Evolutionary conservation across 129 eudicot species (phyloP).

Genomic region (Calendula officinalis): DNA sequence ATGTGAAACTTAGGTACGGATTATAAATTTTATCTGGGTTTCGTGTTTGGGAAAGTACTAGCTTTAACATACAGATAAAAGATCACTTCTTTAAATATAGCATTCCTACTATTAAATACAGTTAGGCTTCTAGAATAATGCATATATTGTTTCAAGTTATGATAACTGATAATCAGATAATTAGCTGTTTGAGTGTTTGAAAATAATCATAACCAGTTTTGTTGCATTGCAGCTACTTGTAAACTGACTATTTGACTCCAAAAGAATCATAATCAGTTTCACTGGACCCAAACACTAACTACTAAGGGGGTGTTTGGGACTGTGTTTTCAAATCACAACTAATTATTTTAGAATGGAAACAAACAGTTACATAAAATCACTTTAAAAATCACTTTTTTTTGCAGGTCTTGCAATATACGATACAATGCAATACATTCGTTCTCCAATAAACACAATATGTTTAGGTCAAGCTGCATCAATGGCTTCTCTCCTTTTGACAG

Average conservation of each 20-base stretch:
- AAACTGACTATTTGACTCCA: not conserved
- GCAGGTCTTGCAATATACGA: constrained; percentile 93
- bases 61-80: too few relatives aligned
- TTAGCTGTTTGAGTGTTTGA: too few relatives aligned
- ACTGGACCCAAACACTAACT: not conserved
- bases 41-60: too few relatives aligned
- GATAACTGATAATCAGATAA: too few relatives aligned
- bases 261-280: not conserved
- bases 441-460: constrained; percentile 80
- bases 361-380: too few relatives aligned
- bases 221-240: not conserved
- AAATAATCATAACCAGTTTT: too few relatives aligned
- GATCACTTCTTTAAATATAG: not conserved
- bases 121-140: too few relatives aligned
- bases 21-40: too few relatives aligned
- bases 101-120: not conserved
- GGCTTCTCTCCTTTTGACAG: constrained; percentile 87
- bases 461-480: constrained; percentile 94
- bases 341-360: too few relatives aligned
- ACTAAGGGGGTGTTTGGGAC: not conserved
- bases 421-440: constrained; percentile 90
- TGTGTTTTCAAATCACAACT: too few relatives aligned
- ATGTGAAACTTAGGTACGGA: too few relatives aligned
- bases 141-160: too few relatives aligned
- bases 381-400: not conserved